Conservation (phyloP, 495 filamentous ascomycete species). For the Aspergillus indologenus region DNA sequence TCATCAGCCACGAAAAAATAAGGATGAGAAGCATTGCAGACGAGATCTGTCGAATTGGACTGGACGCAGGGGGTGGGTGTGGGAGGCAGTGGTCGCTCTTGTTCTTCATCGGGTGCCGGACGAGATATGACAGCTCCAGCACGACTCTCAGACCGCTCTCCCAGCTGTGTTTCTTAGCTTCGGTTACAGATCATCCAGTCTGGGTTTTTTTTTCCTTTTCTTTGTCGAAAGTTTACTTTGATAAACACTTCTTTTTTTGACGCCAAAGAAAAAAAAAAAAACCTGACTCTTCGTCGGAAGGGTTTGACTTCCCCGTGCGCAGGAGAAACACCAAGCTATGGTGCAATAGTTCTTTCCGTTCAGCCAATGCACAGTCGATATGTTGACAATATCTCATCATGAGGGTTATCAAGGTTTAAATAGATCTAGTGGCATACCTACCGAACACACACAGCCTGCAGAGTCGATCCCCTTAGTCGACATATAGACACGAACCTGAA, state of each 20-base stretch:
- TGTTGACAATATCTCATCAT: slow-evolving; percentile 1
- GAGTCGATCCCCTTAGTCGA: slow-evolving; percentile 3
- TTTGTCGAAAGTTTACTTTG: not conserved
- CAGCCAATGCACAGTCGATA: not conserved
- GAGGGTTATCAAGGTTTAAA: not conserved
- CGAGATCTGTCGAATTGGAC: slow-evolving; percentile 6
- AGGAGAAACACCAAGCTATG: not conserved
- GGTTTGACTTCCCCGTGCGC: not conserved
- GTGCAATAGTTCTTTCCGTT: no score
- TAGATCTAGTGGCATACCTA: not conserved
- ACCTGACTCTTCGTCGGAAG: not conserved
- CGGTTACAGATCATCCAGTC: not conserved
- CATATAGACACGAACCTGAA: not conserved
- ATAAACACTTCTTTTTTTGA: not conserved
- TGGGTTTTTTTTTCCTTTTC: not conserved
- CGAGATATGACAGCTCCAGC: slow-evolving; percentile 20
- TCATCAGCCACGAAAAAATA: not conserved
- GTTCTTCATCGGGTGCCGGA: not conserved
- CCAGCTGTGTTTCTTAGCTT: not conserved
- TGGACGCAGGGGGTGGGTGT: slow-evolving; percentile 13
- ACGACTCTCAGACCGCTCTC: slow-evolving; percentile 10
- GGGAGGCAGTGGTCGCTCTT: not conserved
- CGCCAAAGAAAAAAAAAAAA: no score
- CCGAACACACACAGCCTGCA: slow-evolving; percentile 2
- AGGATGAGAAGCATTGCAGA: not conserved